Base-by-base conservation (phyloP, 2,329 filamentous ascomycete genomes). In the Xylaria sp. region DNA sequence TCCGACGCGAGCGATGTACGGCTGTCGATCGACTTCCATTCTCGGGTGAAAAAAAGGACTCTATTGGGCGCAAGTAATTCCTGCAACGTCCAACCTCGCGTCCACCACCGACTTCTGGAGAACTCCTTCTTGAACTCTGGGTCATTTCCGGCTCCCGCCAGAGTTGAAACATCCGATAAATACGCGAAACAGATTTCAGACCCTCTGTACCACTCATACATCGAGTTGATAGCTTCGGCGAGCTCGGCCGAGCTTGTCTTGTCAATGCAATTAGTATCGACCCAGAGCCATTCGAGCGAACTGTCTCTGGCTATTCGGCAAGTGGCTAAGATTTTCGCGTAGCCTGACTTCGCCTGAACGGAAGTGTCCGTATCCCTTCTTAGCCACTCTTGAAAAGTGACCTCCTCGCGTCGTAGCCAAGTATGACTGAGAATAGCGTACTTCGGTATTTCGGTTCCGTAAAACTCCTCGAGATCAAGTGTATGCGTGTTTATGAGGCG, bases 391-490 rank as follows among this genome's bases (percentile, higher is more conserved):
- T 61, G 59, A 31, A 61, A 53, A 33, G 59, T 61, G 23, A 53
- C 46, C 46, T 53, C 46, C 17, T 53, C 44, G 6, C 31, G 33
- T 17, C 7, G 20, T 15, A 38, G 31, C 59, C 59, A 61, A 4
- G 59, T 61, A 17, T 61, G 59, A 15, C 31, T 51, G 3, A 61
- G 59, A n/a, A 61, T 61, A 9, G 59, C 46, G 48, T 53, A 61
- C 15, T 42, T 33, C 7, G 59, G 59, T 51, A 61, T 53, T 10
- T 51, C 20, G 46, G 33, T 36, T 17, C 59, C 46, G 46, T 40
- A 51, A 6, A 61, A 61, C 38, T 61, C 59, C 46, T 53, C 33
- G 17, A 61, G 23, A 15, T 40, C 44, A 26, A 36, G 23, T 17
- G 59, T 51, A 2, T 23, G 36, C 13, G 23, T 36, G 11, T 61